Evolutionary conservation across 495 filamentous ascomycete species (phyloP).

Genomic region (Friedmanniomyces endolithicus): DNA sequence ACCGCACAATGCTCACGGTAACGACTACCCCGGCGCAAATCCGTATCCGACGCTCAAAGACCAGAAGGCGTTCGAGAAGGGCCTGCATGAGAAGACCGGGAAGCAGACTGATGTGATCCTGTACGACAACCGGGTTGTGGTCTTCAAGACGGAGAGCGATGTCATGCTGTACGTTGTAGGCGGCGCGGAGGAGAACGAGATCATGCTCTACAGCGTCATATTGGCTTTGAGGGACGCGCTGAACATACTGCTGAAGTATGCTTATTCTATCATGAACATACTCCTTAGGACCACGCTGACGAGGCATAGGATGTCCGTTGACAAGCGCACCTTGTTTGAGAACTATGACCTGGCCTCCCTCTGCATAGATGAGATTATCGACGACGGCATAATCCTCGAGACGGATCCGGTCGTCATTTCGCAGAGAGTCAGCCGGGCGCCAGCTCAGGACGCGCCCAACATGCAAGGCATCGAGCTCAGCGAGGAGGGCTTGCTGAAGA

Average conservation of each 20-base stretch:
- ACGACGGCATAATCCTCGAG: constrained; percentile 94
- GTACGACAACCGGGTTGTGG: constrained; percentile 86
- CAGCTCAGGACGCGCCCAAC: constrained; percentile 75
- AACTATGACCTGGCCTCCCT: constrained; percentile 89
- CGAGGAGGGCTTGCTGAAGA: constrained; percentile 89
- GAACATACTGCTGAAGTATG: constrained; percentile 84
- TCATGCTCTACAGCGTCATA: constrained; percentile 86
- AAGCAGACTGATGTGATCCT: constrained; percentile 95
- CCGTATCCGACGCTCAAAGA: constrained; percentile 85
- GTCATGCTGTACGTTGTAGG: constrained; percentile 96
- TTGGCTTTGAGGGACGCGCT: constrained; percentile 78
- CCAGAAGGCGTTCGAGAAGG: constrained; percentile 93
- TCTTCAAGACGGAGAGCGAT: constrained; percentile 96
- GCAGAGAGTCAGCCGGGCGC: constrained; percentile 78
- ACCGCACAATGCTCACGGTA: constrained; percentile 34
- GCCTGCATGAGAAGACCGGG: constrained; percentile 85
- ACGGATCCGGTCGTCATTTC: constrained; percentile 89
- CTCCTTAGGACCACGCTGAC: constrained; percentile 3
- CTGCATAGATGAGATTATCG: constrained; percentile 88
- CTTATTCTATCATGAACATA: background rate
- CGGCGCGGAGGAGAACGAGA: constrained; percentile 87
- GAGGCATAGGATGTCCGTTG: constrained; percentile 61
- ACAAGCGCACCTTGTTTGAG: constrained; percentile 95
- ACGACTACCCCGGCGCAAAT: constrained; percentile 50
- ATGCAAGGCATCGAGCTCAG: constrained; percentile 88